Conservation (phyloP, 495 filamentous ascomycete species). For the Saxophila tyrrhenica region DNA sequence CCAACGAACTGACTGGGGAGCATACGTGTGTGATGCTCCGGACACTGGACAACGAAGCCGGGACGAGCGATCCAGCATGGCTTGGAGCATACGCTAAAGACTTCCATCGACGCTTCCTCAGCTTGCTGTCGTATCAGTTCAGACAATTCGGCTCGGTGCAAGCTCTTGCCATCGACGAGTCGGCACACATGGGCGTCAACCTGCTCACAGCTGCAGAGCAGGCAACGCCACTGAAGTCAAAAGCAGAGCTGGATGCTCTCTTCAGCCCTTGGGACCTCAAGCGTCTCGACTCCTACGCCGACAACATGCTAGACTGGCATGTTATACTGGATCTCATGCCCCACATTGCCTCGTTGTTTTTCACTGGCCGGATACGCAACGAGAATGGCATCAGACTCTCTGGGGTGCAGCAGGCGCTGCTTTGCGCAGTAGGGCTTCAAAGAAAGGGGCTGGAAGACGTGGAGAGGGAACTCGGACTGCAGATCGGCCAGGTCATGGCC, state of each 20-base stretch:
- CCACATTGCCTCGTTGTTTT: conserved; percentile 66
- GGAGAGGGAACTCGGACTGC: conserved; percentile 66
- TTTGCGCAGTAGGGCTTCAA: conserved; percentile 82
- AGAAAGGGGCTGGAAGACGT: conserved; percentile 71
- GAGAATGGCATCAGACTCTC: conserved; percentile 47
- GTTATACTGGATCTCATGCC: conserved; percentile 93
- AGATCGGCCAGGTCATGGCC: conserved; percentile 69
- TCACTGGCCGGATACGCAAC: conserved; percentile 57
- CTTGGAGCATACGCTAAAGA: conserved; percentile 80
- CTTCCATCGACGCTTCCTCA: conserved; percentile 83
- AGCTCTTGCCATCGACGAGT: conserved; percentile 80
- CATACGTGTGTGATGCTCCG: conserved; percentile 97
- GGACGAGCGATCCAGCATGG: conserved; percentile 58
- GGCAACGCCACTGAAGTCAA: conserved; percentile 41
- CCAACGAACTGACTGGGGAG: conserved; percentile 93
- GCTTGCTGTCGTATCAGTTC: conserved; percentile 86
- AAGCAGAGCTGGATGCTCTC: conserved; percentile 56
- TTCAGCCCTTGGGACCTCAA: conserved; percentile 91
- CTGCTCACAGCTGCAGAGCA: conserved; percentile 40
- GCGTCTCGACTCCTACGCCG: conserved; percentile 85
- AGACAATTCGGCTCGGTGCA: conserved; percentile 68
- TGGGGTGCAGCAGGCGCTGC: conserved; percentile 69
- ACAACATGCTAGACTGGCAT: conserved; percentile 94
- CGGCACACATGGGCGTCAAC: conserved; percentile 62
- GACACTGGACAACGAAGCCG: conserved; percentile 43